Percentiles rank a stretch among this genome's conserved stretches.
Conservation (phyloP, 2,329 filamentous ascomycete genomes). For the Epichloe sibirici region DNA sequence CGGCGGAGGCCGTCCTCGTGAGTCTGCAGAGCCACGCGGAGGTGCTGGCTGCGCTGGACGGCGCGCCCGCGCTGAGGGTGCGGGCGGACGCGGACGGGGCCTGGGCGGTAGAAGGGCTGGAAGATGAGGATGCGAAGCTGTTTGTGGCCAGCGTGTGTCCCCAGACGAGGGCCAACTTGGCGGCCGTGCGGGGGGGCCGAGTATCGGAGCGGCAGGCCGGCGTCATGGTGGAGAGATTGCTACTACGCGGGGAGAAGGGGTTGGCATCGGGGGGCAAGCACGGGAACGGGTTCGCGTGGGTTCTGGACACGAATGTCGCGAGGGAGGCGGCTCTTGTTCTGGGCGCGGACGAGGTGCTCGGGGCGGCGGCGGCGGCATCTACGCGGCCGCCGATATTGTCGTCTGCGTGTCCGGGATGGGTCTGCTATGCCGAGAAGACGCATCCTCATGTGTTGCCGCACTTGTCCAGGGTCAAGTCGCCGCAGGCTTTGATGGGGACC, state of each 20-base stretch:
- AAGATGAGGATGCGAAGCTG: slow-evolving; percentile 53
- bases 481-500: slow-evolving; percentile 83
- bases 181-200: slow-evolving; percentile 64
- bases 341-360: slow-evolving; percentile 58
- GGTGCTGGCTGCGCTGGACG: slow-evolving; percentile 71
- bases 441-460: slow-evolving; percentile 89
- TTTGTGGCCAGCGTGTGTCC: slow-evolving; percentile 91
- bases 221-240: slow-evolving; percentile 69
- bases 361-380: slow-evolving; percentile 7
- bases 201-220: slow-evolving; percentile 63
- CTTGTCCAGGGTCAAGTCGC: slow-evolving; percentile 82
- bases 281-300: slow-evolving; percentile 73
- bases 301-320: slow-evolving; percentile 78
- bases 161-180: slow-evolving; percentile 78
- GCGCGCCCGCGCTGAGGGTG: slow-evolving; percentile 38
- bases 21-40: slow-evolving; percentile 89
- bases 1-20: slow-evolving; percentile 92
- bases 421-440: slow-evolving; percentile 97
- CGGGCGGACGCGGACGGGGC: slow-evolving; percentile 18
- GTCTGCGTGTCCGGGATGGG: slow-evolving; percentile 92
- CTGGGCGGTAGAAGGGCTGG: slow-evolving; percentile 34
- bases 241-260: slow-evolving; percentile 56
- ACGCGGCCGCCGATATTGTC: slow-evolving; percentile 56
- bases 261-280: slow-evolving; percentile 58
- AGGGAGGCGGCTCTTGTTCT: slow-evolving; percentile 75